phyloP scores from a whole-genome alignment of 208 protist species.

The Wallacemonas sp. region DNA sequence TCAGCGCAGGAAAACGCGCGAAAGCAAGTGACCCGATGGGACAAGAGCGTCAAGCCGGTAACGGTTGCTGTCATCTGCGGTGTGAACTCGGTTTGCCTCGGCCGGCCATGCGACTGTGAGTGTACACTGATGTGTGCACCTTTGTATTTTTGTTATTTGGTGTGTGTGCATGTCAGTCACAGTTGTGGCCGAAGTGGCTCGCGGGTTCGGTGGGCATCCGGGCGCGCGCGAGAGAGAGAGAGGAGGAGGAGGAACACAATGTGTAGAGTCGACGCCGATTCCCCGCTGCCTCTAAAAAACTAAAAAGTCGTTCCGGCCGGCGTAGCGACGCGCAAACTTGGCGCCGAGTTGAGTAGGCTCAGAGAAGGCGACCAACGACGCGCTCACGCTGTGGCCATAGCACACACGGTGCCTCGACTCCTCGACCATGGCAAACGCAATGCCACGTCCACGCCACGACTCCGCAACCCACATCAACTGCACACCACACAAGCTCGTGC shows the following conservation, averaged over 20 bases:
- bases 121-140: too few species aligned
- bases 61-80: too few species aligned
- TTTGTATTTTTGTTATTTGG: not conserved
- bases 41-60: too few species aligned
- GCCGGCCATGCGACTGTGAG: too few species aligned
- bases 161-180: too few species aligned
- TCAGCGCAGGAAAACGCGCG: too few species aligned
- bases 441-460: slow-evolving; percentile 17
- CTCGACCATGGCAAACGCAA: slow-evolving; percentile 40
- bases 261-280: too few species aligned
- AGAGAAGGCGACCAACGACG: slow-evolving; percentile 52
- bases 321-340: slow-evolving; percentile 46
- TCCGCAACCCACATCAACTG: slow-evolving; percentile 58
- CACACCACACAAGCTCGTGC: slow-evolving; percentile 50
- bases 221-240: too few species aligned
- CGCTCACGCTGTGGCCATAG: slow-evolving; percentile 48
- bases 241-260: too few species aligned
- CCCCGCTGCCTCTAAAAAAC: slow-evolving; percentile 20
- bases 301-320: slow-evolving; percentile 39
- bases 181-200: too few species aligned
- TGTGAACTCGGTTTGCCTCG: too few species aligned
- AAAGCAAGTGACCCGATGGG: too few species aligned
- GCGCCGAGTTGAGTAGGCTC: slow-evolving; percentile 51
- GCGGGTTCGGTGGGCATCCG: not conserved
- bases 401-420: slow-evolving; percentile 28